phyloP scores from a whole-genome alignment of 768 basidiomycete species.

The Podaxis pistillaris region DNA sequence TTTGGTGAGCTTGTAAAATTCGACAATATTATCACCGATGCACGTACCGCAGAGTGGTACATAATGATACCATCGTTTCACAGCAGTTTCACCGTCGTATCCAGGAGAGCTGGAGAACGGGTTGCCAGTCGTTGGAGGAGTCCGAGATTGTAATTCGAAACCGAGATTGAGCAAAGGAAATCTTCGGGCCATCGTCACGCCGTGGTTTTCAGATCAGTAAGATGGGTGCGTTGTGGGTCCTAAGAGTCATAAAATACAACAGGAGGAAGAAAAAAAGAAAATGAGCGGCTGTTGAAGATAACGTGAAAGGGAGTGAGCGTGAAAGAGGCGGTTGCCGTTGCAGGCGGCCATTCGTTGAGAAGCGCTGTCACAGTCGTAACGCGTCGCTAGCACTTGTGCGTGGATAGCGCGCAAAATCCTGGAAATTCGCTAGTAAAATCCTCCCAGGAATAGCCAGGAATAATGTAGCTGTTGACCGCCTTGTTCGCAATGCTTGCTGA shows the following conservation, averaged over 20 bases:
- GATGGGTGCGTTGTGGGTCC: background rate
- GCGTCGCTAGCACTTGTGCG: background rate
- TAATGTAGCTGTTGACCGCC: background rate
- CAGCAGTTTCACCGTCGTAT: constrained; percentile 27
- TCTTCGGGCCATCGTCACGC: constrained; percentile 20
- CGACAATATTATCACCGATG: background rate
- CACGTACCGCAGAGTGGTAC: constrained; percentile 54
- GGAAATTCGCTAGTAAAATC: background rate
- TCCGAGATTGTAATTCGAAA: constrained; percentile 18
- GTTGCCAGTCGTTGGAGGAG: background rate
- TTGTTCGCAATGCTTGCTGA: background rate
- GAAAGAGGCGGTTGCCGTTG: background rate
- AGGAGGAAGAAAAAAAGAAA: constrained; percentile 1
- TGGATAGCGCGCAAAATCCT: background rate
- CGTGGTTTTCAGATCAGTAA: background rate
- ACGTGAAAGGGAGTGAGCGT: background rate
- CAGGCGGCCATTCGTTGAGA: background rate
- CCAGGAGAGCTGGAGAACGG: constrained; percentile 9
- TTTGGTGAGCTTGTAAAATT: background rate
- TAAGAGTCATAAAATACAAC: constrained; percentile 16
- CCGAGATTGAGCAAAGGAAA: constrained; percentile 22
- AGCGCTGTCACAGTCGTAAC: constrained; percentile 6
- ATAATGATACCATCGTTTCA: constrained; percentile 56
- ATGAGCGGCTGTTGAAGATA: background rate
- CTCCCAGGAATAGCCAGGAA: background rate